Percentiles rank a stretch among this genome's conserved stretches.
These are phyloP conservation scores for Epichloe festucae DNA, from an alignment of 2,329 filamentous ascomycete genomes.

Conservation along the genomic window DNA sequence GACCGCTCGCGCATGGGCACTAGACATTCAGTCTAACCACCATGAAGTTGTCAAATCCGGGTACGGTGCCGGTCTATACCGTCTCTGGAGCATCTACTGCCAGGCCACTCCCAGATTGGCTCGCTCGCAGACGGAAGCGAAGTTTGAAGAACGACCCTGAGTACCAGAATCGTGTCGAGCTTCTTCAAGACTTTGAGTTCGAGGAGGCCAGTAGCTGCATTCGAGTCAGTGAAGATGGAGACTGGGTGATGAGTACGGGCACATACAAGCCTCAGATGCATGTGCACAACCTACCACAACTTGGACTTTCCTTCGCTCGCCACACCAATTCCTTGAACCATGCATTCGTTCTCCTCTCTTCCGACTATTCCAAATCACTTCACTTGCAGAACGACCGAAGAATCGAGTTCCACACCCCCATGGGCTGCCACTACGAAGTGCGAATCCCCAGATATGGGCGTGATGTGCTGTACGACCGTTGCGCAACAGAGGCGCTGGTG, in stretches of 20 bases:
- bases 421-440: constrained; percentile 78
- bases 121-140: constrained; percentile 76
- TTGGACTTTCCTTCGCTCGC: constrained; percentile 84
- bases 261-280: constrained; percentile 62
- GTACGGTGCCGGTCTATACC: constrained; percentile 82
- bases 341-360: constrained; percentile 76
- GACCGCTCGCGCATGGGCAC: not conserved
- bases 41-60: constrained; percentile 76
- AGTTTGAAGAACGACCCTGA: constrained; percentile 87
- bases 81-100: constrained; percentile 84
- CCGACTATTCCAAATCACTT: constrained; percentile 86
- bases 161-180: constrained; percentile 84
- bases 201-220: constrained; percentile 90
- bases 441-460: constrained; percentile 86
- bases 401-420: constrained; percentile 84
- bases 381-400: constrained; percentile 86
- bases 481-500: constrained; percentile 72
- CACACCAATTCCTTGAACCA: constrained; percentile 89
- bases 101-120: constrained; percentile 86
- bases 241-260: constrained; percentile 95
- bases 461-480: constrained; percentile 73
- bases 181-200: constrained; percentile 96
- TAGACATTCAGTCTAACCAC: not conserved
- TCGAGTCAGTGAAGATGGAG: constrained; percentile 82
- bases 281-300: constrained; percentile 84